Evolutionary conservation across 495 filamentous ascomycete species (phyloP).

Genomic region (Geoglossum glabrum): DNA sequence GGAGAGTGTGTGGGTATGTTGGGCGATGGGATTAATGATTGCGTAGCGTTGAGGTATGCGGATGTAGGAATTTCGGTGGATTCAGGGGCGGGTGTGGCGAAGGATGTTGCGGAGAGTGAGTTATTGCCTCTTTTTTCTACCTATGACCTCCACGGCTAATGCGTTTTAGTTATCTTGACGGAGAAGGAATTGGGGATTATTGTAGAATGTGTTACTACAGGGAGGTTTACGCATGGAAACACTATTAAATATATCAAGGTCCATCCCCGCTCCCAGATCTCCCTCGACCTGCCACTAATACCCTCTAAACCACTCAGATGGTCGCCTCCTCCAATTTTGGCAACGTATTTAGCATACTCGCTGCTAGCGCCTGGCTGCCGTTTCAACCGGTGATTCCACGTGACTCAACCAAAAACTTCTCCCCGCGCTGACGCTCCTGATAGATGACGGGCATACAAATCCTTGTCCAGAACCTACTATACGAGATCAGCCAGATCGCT

Average conservation of each 20-base stretch:
- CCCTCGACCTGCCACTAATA: no score
- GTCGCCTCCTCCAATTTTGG: conserved; percentile 3
- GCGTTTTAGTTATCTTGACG: background rate
- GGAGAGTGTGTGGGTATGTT: background rate
- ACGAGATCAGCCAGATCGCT: conserved; percentile 2
- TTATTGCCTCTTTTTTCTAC: background rate
- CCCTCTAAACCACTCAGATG: no score
- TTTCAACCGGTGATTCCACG: background rate
- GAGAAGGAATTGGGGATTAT: background rate
- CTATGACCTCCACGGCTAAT: no score
- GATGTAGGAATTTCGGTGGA: background rate
- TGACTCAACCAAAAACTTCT: background rate
- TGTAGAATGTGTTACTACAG: background rate
- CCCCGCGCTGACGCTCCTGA: no score
- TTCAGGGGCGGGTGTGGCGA: background rate
- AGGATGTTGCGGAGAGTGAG: background rate
- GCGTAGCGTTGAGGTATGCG: background rate
- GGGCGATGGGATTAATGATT: background rate
- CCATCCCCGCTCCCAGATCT: no score
- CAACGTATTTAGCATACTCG: conserved; percentile 3
- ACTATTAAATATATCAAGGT: conserved; percentile 5
- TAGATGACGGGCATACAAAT: conserved; percentile 3
- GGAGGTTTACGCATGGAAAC: conserved; percentile 2
- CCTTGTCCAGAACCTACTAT: conserved; percentile 1
- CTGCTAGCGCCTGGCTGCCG: conserved; percentile 2